Conservation (phyloP, 495 filamentous ascomycete species). For the Pyrenula massariospora region DNA sequence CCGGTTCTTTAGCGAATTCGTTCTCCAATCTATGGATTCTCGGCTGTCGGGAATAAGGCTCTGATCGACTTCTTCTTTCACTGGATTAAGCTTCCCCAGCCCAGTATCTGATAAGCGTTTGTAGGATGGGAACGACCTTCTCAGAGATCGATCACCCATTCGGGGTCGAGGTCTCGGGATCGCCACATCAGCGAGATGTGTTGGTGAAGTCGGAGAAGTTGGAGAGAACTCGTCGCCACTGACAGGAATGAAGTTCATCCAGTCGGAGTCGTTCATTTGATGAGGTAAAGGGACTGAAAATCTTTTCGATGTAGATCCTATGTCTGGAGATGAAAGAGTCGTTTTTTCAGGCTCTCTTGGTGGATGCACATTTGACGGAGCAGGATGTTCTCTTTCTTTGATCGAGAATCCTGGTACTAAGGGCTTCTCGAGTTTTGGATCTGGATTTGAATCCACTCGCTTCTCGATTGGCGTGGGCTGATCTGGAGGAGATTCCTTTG, state of each 20-base stretch:
- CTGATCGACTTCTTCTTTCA: not conserved
- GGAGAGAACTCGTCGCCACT: not conserved
- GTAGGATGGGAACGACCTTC: not conserved
- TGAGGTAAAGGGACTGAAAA: not conserved
- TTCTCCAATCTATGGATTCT: not conserved
- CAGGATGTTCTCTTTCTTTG: not conserved
- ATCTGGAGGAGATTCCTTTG: not conserved
- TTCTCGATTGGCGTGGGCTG: not conserved
- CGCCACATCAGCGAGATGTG: not conserved
- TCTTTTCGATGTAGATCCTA: not conserved
- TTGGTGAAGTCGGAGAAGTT: not conserved
- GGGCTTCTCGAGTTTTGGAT: not conserved
- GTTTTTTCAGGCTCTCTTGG: not conserved
- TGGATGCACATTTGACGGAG: not conserved
- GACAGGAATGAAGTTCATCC: not conserved
- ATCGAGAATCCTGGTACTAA: not conserved
- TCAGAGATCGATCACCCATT: not conserved
- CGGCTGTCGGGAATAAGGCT: not conserved
- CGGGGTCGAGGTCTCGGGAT: not conserved
- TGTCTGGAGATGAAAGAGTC: not conserved
- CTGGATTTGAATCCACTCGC: no score
- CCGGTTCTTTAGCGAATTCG: not conserved
- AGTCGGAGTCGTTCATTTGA: not conserved
- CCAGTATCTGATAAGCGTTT: not conserved
- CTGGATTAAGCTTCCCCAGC: not conserved